These are phyloP conservation scores for Backusella sp. DNA, from an alignment of 192 early-diverging fungal species.

Conservation along the genomic window DNA sequence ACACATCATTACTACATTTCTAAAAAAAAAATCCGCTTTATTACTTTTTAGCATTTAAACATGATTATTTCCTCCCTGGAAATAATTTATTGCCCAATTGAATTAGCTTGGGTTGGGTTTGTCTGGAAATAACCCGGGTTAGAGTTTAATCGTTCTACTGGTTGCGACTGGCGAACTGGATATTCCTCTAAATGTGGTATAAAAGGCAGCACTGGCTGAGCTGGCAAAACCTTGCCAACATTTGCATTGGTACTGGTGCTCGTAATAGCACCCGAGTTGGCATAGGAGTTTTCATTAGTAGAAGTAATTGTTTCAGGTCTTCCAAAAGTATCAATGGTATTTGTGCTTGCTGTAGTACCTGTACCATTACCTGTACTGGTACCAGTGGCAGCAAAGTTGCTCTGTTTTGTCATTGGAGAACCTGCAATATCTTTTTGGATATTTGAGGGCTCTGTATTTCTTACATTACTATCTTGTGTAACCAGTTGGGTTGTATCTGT, in stretches of 20 bases:
- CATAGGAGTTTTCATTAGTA: neutral
- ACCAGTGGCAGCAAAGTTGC: neutral
- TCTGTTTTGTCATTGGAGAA: neutral
- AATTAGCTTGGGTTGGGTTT: neutral
- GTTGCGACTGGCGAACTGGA: neutral
- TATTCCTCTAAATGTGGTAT: neutral
- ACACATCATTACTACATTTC: neutral
- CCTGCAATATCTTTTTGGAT: neutral
- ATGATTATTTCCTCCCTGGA: neutral
- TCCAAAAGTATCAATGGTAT: neutral
- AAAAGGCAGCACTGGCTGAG: neutral
- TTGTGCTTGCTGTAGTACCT: neutral
- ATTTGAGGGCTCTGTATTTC: neutral
- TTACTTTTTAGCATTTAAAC: neutral
- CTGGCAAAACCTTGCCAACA: neutral
- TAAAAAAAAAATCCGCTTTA: neutral
- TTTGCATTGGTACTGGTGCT: neutral
- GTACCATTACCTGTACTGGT: neutral
- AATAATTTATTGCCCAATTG: neutral
- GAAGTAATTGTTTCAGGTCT: neutral
- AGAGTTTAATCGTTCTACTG: neutral
- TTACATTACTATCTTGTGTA: neutral
- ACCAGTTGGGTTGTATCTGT: neutral
- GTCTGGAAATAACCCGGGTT: neutral
- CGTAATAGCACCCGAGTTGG: neutral